Evolutionary conservation across 352 stramenopile genomes (phyloP).

Genomic region (Ophiocytium majus): DNA sequence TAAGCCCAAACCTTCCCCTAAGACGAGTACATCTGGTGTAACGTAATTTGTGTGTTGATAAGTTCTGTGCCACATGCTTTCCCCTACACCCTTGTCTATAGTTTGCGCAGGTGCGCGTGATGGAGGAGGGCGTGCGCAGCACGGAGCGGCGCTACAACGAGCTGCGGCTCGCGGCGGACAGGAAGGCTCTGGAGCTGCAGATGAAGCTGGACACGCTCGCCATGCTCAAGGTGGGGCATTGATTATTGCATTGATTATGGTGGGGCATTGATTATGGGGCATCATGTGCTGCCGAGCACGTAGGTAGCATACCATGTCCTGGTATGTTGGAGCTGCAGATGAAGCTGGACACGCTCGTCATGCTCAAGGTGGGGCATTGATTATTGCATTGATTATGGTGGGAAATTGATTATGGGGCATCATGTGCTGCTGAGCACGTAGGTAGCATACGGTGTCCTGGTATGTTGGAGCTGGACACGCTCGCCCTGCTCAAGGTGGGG

Average conservation of each 20-base stretch:
- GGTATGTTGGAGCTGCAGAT: slow-evolving; percentile 59
- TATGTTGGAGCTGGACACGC: slow-evolving; percentile 57
- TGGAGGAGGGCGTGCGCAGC: slow-evolving; percentile 46
- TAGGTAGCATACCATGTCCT: no score
- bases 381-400: slow-evolving; percentile 21
- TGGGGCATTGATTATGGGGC: no score
- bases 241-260: no score
- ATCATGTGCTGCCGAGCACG: no score
- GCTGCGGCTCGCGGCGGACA: slow-evolving; percentile 60
- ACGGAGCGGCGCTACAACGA: slow-evolving; percentile 66
- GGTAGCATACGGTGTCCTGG: no score
- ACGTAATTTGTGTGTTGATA: no score
- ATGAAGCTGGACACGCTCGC: slow-evolving; percentile 58
- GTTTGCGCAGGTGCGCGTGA: slow-evolving; percentile 42
- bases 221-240: slow-evolving; percentile 57
- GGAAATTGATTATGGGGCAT: neutral
- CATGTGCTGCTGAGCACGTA: neutral
- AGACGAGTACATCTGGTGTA: no score
- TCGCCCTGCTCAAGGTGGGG: slow-evolving; percentile 59
- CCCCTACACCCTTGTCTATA: no score
- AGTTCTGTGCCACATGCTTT: no score
- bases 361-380: slow-evolving; percentile 23
- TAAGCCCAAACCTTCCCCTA: no score
- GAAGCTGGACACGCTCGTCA: slow-evolving; percentile 58
- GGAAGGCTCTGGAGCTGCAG: slow-evolving; percentile 60